phyloP scores from a whole-genome alignment of 2,329 filamentous ascomycete species.

The Neoarthrinium moseri region DNA sequence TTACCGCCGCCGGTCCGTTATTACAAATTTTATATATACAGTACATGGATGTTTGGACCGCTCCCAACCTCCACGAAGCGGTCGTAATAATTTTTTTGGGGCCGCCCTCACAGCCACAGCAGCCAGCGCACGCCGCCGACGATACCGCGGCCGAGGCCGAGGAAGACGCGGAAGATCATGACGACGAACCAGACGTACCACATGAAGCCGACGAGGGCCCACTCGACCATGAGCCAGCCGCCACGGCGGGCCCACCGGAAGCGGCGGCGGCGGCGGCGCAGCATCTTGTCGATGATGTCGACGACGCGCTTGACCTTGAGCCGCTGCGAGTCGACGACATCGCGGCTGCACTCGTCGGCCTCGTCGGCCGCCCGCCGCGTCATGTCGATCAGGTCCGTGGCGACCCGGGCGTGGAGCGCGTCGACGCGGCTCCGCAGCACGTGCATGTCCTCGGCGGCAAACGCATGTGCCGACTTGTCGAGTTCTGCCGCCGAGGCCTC shows the following conservation, averaged over 20 bases:
- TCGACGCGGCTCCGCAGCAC: constrained; percentile 50
- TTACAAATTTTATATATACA: no score
- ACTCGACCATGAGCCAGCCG: constrained; percentile 83
- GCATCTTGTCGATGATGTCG: constrained; percentile 75
- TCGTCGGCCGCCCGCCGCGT: constrained; percentile 72
- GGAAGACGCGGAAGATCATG: constrained; percentile 66
- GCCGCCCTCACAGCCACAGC: constrained; percentile 77
- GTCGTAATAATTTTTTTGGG: no score
- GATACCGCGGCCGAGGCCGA: constrained; percentile 60
- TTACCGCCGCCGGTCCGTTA: no score
- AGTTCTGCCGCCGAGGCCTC: constrained; percentile 51
- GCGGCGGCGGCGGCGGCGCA: constrained; percentile 63
- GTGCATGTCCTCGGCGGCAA: constrained; percentile 56
- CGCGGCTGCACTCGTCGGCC: constrained; percentile 74
- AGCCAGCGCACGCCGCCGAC: constrained; percentile 72
- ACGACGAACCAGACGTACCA: constrained; percentile 95
- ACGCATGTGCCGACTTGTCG: constrained; percentile 58
- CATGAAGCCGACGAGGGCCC: constrained; percentile 83
- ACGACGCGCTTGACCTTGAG: constrained; percentile 78
- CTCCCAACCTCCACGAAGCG: no score
- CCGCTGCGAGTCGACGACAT: constrained; percentile 74
- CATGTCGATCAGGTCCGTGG: constrained; percentile 54
- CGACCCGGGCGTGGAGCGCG: constrained; percentile 43
- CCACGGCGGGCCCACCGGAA: constrained; percentile 74
- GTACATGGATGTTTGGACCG: no score